Evolutionary conservation across 306 rosid species (phyloP), one percentile per base, ranked within the genome.

Genomic region (Vachellia pachyceras): DNA sequence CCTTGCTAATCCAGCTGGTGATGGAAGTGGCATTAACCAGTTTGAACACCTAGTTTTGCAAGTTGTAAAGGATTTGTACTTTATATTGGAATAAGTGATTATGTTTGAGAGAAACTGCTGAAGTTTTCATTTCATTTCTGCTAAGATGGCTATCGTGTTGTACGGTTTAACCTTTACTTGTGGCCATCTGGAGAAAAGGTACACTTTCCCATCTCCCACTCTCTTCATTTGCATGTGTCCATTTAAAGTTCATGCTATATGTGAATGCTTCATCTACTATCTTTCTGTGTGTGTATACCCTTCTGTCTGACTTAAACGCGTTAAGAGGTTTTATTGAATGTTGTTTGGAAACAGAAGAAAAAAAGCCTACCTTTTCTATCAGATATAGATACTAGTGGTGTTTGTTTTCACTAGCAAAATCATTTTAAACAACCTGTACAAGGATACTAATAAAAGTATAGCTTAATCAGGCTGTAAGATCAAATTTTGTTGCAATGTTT

Each of bases 171-270:
- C 77, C 98, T 97, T 25, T 87, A 91, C 85, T 73, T 94, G 82
- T 94, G 98, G 98, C 97, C 98, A 49, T 77, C 94, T 4, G 94
- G 92, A 22, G 87, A 91, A 79, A 86, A 91, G 97, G 98, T 92
- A 80, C 42, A 67, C 18, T 39, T 29, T n/a, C 47, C 25, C 25
- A 18, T 15, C 23, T 52, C 60, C 7, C 23, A 9, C 10, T 76
- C 18, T 73, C 36, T 23, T 33, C 36, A 11, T 49, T 17, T 41
- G 25, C 11, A 3, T 61, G 41, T 50, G 17, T 57, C 13, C 70
- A 4, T 20, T 77, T 23, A 72, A 45, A 33, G 35, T 73, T 44
- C 57, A 67, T 49, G 37, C 12, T 72, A 68, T 10, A 54, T 17
- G 29, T 42, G 18, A 33, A 64, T 69, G 37, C 6, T 29, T 42